Percentiles rank a stretch among this genome's conserved stretches.
These are phyloP conservation scores for Diaporthe ilicicola DNA, from an alignment of 2,329 filamentous ascomycete species.

Conservation along the genomic window DNA sequence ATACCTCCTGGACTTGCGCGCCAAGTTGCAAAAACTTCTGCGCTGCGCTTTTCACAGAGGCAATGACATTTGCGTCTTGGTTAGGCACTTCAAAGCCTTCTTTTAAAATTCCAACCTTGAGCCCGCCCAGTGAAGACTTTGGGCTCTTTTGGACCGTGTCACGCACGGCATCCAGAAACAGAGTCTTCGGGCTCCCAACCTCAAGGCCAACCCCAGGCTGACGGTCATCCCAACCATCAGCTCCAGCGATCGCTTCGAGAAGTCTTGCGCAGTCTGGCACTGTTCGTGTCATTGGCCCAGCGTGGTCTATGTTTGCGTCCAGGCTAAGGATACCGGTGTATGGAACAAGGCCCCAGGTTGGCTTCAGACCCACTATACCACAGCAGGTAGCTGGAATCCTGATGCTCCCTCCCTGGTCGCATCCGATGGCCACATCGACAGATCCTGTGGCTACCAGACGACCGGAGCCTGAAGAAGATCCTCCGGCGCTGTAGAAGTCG, in stretches of 20 bases:
- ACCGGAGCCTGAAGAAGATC: conserved; percentile 44
- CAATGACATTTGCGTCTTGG: conserved; percentile 49
- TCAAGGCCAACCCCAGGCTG: conserved; percentile 29
- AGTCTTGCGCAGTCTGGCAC: conserved; percentile 51
- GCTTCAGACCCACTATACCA: conserved; percentile 48
- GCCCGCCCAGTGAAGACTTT: conserved; percentile 33
- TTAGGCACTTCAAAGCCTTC: conserved; percentile 52
- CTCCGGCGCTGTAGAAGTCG: conserved; percentile 40
- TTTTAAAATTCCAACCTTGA: conserved; percentile 54
- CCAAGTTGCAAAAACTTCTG: conserved; percentile 49
- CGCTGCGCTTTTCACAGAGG: conserved; percentile 48
- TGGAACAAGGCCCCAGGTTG: conserved; percentile 51
- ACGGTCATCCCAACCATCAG: conserved; percentile 52
- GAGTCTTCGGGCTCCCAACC: conserved; percentile 25
- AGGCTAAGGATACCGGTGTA: conserved; percentile 53
- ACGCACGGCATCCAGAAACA: conserved; percentile 24
- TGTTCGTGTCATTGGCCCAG: conserved; percentile 51
- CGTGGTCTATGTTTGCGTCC: conserved; percentile 53
- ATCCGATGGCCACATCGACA: conserved; percentile 30
- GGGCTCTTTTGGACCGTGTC: conserved; percentile 13
- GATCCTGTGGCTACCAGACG: conserved; percentile 39
- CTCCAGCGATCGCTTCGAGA: conserved; percentile 51
- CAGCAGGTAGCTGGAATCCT: conserved; percentile 43
- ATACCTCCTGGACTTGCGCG: conserved; percentile 53
- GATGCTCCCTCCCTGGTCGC: conserved; percentile 44